Percentiles rank a stretch among this genome's conserved stretches.
Conservation (phyloP, 306 rosid species). For the Trifolium pratense region DNA sequence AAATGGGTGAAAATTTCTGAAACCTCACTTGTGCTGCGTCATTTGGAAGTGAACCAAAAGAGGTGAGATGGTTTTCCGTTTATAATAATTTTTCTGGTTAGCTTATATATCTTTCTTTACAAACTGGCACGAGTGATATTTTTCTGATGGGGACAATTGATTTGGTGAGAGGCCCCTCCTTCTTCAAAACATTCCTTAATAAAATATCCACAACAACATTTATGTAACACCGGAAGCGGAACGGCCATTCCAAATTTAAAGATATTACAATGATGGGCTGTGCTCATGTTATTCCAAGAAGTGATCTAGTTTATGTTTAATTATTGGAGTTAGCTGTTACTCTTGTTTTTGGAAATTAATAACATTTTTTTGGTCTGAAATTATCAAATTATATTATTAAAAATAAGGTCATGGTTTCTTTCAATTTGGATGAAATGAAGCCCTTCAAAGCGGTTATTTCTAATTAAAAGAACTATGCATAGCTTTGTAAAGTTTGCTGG, state of each 20-base stretch:
- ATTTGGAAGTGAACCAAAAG: constrained; percentile 72
- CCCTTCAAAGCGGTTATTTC: constrained; percentile 15
- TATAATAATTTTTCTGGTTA: background rate
- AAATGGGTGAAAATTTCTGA: constrained; percentile 72
- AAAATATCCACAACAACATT: background rate
- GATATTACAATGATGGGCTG: constrained; percentile 4
- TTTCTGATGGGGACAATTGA: background rate
- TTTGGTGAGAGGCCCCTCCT: constrained; percentile 5
- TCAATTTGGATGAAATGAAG: background rate
- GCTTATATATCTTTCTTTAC: constrained; percentile 33
- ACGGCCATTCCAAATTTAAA: constrained; percentile 1
- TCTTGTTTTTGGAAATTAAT: constrained; percentile 11
- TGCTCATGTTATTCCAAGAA: constrained; percentile 17
- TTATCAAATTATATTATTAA: background rate
- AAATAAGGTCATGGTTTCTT: background rate
- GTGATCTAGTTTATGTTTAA: constrained; percentile 3
- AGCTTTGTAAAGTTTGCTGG: constrained; percentile 18
- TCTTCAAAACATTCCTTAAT: constrained; percentile 21
- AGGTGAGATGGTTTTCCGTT: constrained; percentile 55
- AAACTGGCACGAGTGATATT: background rate
- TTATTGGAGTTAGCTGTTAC: background rate
- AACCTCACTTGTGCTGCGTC: constrained; percentile 69
- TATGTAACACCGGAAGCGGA: constrained; percentile 8
- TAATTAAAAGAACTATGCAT: constrained; percentile 5
- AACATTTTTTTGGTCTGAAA: background rate